phyloP scores from a whole-genome alignment of 208 protist species.

The Crithidia fasciculata region DNA sequence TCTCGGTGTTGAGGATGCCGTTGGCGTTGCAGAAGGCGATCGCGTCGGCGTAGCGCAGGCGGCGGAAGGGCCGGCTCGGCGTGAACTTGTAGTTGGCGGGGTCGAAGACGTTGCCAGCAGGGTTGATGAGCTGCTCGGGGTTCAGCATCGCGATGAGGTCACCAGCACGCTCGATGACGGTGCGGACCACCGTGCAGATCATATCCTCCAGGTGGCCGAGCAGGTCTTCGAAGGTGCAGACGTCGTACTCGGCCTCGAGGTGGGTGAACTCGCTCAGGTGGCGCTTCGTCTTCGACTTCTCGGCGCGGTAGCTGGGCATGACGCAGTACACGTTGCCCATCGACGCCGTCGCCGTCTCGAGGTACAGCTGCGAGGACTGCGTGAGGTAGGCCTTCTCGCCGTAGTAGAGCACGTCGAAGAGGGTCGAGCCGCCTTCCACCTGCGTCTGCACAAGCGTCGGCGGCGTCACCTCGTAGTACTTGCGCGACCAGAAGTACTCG shows the following conservation, averaged over 20 bases:
- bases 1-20: slow-evolving; percentile 94
- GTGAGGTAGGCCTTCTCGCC: slow-evolving; percentile 98
- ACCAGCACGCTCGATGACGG: slow-evolving; percentile 69
- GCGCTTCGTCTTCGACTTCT: slow-evolving; percentile 97
- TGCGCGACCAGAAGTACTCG: slow-evolving; percentile 93
- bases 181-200: slow-evolving; percentile 87
- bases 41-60: slow-evolving; percentile 96
- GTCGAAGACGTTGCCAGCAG: slow-evolving; percentile 57
- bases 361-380: slow-evolving; percentile 99
- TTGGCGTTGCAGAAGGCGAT: slow-evolving; percentile 97
- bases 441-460: slow-evolving; percentile 98
- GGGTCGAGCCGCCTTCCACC: slow-evolving; percentile 97
- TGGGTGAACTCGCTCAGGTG: slow-evolving; percentile 99
- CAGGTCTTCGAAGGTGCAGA: slow-evolving; percentile 97
- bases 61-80: slow-evolving; percentile 95
- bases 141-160: slow-evolving; percentile 93
- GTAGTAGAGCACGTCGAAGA: slow-evolving; percentile 99
- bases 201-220: slow-evolving; percentile 95
- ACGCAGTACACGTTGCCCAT: slow-evolving; percentile 97
- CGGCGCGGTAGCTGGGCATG: slow-evolving; percentile 97
- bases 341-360: slow-evolving; percentile 96
- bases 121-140: slow-evolving; percentile 79
- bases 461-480: slow-evolving; percentile 96
- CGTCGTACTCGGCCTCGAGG: slow-evolving; percentile 97
- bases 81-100: slow-evolving; percentile 89